phyloP scores from a whole-genome alignment of 139 green algal genomes.

The Dunaliella sp. region DNA sequence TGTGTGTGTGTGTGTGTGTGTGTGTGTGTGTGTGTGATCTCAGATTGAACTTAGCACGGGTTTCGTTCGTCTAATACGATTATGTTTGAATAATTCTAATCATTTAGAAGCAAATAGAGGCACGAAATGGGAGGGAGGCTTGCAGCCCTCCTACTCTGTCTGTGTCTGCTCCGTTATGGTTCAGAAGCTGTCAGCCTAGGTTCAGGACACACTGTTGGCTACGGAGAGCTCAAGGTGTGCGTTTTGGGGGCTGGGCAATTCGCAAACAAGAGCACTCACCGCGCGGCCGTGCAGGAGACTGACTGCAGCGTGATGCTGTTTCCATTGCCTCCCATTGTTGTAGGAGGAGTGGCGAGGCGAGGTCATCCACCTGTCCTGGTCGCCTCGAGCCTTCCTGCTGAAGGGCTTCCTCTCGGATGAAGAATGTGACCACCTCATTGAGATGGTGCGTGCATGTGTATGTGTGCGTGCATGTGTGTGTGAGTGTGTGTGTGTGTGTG shows the following conservation, averaged over 20 bases:
- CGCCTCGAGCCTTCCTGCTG: conserved; percentile 52
- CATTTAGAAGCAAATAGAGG: not conserved
- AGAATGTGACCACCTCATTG: conserved; percentile 64
- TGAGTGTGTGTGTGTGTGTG: too few species aligned
- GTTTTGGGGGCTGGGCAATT: not conserved
- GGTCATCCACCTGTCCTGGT: conserved; percentile 60
- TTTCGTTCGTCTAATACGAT: not conserved
- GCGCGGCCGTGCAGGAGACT: not conserved
- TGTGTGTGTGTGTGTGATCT: too few species aligned
- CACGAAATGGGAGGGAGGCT: not conserved
- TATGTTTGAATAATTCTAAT: not conserved
- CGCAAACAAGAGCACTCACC: not conserved
- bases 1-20: too few species aligned
- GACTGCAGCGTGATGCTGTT: not conserved
- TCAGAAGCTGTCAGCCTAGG: too few species aligned
- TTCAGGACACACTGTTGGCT: conserved; percentile 34
- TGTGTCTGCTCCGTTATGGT: too few species aligned
- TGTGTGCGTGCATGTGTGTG: too few species aligned
- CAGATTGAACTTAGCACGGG: not conserved
- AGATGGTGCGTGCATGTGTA: conserved; percentile 41
- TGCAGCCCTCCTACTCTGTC: too few species aligned
- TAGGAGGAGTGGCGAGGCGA: conserved; percentile 69
- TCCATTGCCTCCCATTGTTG: not conserved
- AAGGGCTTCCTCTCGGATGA: conserved; percentile 58
- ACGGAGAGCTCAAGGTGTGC: conserved; percentile 33